These are phyloP conservation scores for Entomortierella parvispora DNA, from an alignment of 192 early-diverging fungal species.

Conservation along the genomic window DNA sequence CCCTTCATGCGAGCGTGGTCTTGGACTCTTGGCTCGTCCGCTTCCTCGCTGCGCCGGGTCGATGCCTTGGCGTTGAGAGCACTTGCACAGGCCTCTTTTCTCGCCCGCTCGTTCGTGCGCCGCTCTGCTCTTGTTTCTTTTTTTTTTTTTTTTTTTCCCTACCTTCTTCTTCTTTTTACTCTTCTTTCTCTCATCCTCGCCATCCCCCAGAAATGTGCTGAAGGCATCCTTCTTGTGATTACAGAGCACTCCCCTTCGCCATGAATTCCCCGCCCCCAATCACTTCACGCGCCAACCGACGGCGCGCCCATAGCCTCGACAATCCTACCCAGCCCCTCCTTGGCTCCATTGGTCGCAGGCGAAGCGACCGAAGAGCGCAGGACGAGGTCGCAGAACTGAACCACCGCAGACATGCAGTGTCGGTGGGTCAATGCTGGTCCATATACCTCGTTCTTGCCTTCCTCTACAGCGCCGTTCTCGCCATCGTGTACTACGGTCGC, in stretches of 20 bases:
- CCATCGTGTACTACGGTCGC: conserved; percentile 16
- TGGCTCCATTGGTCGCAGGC: conserved; percentile 25
- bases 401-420: conserved; percentile 23
- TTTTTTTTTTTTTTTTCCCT: not conserved
- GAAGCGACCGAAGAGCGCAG: conserved; percentile 16
- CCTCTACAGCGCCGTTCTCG: conserved; percentile 15
- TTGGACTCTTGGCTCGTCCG: no score
- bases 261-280: conserved; percentile 39
- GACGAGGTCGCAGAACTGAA: conserved; percentile 29
- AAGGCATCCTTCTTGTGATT: not conserved
- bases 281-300: conserved; percentile 46
- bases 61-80: no score
- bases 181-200: not conserved
- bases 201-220: not conserved
- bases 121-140: no score
- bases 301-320: conserved; percentile 40
- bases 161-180: not conserved
- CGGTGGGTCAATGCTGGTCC: conserved; percentile 23
- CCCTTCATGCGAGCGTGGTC: no score
- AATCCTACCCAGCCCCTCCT: conserved; percentile 28
- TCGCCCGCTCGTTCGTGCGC: no score
- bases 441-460: conserved; percentile 22
- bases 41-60: no score
- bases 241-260: not conserved
- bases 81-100: no score